Percentiles rank a stretch among this genome's conserved stretches.
Conservation (phyloP, 163 green algal genomes). For the Scenedesmus sp. region DNA sequence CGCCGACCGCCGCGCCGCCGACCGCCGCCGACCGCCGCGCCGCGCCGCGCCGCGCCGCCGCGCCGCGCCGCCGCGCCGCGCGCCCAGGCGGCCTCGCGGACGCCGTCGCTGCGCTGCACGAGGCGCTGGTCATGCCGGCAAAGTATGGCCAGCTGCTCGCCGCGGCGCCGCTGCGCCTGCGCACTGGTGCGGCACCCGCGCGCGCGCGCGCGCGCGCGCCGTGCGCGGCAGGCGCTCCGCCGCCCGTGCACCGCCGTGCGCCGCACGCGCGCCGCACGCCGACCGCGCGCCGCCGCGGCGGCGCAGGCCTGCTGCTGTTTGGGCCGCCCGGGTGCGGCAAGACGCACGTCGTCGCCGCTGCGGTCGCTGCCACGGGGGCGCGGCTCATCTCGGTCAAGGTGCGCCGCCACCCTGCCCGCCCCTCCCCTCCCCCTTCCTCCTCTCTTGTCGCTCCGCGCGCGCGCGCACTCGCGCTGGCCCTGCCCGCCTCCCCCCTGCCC, state of each 20-base stretch:
- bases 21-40: no score
- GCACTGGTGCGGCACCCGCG: constrained; percentile 59
- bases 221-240: no score
- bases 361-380: constrained; percentile 79
- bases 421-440: background rate
- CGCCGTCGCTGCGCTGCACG: constrained; percentile 20
- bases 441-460: no score
- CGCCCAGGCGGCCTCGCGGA: constrained; percentile 7
- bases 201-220: no score
- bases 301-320: constrained; percentile 94
- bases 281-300: no score
- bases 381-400: constrained; percentile 70
- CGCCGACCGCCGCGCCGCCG: no score
- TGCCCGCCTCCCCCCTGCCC: background rate
- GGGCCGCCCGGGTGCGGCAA: constrained; percentile 97
- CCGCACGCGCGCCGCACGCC: no score
- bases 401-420: background rate
- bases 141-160: constrained; percentile 63
- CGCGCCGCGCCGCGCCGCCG: no score
- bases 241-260: no score
- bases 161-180: constrained; percentile 84
- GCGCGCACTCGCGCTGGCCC: background rate
- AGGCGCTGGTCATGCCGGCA: constrained; percentile 61
- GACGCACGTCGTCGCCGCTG: constrained; percentile 87
- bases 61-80: no score